phyloP scores from a whole-genome alignment of 1,139 yeast species.

The Diutina sp. region DNA sequence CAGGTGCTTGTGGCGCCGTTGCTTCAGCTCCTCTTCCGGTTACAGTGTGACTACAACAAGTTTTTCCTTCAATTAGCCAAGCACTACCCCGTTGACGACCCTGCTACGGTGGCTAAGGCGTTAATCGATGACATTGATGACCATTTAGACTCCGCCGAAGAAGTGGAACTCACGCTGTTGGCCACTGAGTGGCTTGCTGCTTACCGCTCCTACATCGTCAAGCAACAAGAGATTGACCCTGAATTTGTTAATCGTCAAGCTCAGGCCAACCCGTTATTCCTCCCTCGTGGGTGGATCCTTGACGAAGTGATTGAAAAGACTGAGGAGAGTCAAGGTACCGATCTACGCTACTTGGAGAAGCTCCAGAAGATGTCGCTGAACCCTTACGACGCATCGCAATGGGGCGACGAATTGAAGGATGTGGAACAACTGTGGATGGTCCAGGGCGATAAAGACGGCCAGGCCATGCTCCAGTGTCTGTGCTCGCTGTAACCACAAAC shows the following conservation, averaged over 20 bases:
- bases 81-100: slow-evolving; percentile 4
- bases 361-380: slow-evolving; percentile 47
- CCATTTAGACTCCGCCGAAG: slow-evolving; percentile 13
- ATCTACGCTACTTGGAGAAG: slow-evolving; percentile 33
- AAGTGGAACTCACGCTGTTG: slow-evolving; percentile 19
- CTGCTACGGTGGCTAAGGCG: slow-evolving; percentile 15
- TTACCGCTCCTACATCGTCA: slow-evolving; percentile 24
- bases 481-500: slow-evolving; percentile 16
- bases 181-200: slow-evolving; percentile 25
- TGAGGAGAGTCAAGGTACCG: slow-evolving; percentile 21
- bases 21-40: slow-evolving; percentile 45
- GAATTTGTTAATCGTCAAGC: slow-evolving; percentile 18
- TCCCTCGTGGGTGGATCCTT: slow-evolving; percentile 78
- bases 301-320: slow-evolving; percentile 63
- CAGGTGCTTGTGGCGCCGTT: slow-evolving; percentile 45
- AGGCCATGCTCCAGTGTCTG: slow-evolving; percentile 50
- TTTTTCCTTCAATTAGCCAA: slow-evolving; percentile 47
- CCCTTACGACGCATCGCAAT: slow-evolving; percentile 44
- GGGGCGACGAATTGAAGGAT: slow-evolving; percentile 56
- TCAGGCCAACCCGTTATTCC: slow-evolving; percentile 58
- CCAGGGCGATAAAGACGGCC: slow-evolving; percentile 32
- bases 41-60: slow-evolving; percentile 67
- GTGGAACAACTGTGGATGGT: slow-evolving; percentile 41
- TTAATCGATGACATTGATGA: slow-evolving; percentile 16
- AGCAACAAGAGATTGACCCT: slow-evolving; percentile 12